Percentiles rank a stretch among this genome's conserved stretches.
Evolutionary conservation across 306 rosid species (phyloP).

Genomic region (Purshia tridentata): DNA sequence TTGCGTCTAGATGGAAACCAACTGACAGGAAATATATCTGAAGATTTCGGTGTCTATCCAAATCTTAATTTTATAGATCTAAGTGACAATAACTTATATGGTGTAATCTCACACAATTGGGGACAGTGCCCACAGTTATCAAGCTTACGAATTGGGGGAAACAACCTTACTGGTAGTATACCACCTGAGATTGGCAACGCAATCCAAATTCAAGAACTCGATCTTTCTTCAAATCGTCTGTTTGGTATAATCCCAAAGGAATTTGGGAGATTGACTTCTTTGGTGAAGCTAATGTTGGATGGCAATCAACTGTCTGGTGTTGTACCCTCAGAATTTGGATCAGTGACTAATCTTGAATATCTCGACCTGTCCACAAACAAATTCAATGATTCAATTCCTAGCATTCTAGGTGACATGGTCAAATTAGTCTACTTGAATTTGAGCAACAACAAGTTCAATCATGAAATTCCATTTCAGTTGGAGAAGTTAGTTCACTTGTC

Average conservation of each 20-base stretch:
- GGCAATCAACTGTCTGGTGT: not conserved
- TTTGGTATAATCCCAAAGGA: not conserved
- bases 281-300: not conserved
- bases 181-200: not conserved
- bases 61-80: slow-evolving; percentile 34
- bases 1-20: not conserved
- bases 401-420: not conserved
- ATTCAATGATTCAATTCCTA: not conserved
- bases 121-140: not conserved
- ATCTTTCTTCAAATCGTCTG: not conserved
- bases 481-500: not conserved
- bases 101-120: slow-evolving; percentile 1
- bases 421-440: not conserved
- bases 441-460: not conserved
- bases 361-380: not conserved
- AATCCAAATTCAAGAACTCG: not conserved
- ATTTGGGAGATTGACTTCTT: not conserved
- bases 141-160: not conserved
- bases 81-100: too few species aligned
- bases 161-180: not conserved
- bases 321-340: not conserved
- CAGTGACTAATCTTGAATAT: not conserved
- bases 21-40: slow-evolving; percentile 31
- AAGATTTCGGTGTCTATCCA: slow-evolving; percentile 40
- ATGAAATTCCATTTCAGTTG: not conserved